phyloP scores from a whole-genome alignment of 192 early-diverging fungal genomes.

The Chytriomyces confervae region DNA sequence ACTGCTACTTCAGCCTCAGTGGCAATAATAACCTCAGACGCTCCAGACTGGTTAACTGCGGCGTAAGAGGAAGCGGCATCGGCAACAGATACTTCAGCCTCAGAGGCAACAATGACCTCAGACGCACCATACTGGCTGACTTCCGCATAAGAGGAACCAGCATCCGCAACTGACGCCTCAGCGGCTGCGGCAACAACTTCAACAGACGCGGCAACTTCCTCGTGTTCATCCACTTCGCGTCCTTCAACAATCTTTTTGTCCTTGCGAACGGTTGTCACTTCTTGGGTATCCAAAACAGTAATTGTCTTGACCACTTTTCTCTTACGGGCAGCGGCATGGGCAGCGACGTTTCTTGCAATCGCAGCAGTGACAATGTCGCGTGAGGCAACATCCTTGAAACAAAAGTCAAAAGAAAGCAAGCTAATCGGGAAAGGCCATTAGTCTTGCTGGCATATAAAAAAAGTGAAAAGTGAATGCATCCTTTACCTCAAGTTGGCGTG shows the following conservation, averaged over 20 bases:
- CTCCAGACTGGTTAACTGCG: no score
- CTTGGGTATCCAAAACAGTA: conserved; percentile 14
- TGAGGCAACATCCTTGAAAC: neutral
- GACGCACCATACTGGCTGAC: no score
- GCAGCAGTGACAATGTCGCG: neutral
- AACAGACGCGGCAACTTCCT: neutral
- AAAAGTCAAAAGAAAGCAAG: conserved; percentile 4
- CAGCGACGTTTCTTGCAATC: neutral
- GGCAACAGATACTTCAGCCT: no score
- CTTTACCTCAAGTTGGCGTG: neutral
- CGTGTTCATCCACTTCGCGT: neutral
- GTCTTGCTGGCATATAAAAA: neutral
- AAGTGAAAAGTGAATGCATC: neutral
- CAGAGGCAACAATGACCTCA: no score
- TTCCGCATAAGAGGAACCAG: no score
- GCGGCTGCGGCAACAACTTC: neutral
- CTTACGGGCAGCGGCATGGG: neutral
- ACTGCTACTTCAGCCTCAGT: neutral
- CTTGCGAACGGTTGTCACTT: conserved; percentile 24
- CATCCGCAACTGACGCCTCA: neutral
- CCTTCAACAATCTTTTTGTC: conserved; percentile 11
- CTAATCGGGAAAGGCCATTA: neutral
- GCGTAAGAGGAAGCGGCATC: no score
- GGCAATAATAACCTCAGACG: neutral
- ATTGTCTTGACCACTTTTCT: conserved; percentile 20